Percentiles rank a stretch among this genome's conserved stretches.
These are phyloP conservation scores for Cruciata laevipes DNA, from an alignment of 257 asterid genomes.

Conservation along the genomic window DNA sequence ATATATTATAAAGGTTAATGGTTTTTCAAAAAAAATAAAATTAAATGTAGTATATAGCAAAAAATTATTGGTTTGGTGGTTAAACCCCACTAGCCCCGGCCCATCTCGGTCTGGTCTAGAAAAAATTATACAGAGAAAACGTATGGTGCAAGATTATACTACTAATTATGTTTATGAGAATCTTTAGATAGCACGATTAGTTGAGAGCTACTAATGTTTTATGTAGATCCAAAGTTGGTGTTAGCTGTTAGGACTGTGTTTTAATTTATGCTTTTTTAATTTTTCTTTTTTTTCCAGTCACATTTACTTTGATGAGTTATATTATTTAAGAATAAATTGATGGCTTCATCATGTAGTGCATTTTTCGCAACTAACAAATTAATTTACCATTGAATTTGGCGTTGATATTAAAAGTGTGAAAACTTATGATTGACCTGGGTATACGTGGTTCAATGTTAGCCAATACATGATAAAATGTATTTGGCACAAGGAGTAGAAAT, in stretches of 20 bases:
- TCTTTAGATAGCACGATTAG: not conserved
- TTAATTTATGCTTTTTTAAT: too few relatives aligned
- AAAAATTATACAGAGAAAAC: not conserved
- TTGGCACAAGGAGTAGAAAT: too few relatives aligned
- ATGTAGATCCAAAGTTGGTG: not conserved
- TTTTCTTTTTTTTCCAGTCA: not conserved
- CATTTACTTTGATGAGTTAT: not conserved
- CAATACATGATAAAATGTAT: too few relatives aligned
- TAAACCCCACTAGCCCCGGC: conserved; percentile 2
- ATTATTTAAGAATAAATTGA: too few relatives aligned
- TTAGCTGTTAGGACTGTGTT: not conserved
- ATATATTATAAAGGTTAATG: too few relatives aligned
- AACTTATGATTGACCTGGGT: too few relatives aligned
- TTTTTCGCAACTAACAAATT: not conserved
- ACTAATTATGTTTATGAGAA: not conserved
- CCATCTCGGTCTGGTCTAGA: not conserved
- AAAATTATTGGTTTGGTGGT: not conserved
- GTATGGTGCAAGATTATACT: not conserved
- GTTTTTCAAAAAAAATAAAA: too few relatives aligned
- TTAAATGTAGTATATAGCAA: not conserved
- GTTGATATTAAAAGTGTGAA: too few relatives aligned
- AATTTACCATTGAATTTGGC: not conserved
- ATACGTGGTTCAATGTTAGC: too few relatives aligned
- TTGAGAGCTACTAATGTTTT: too few relatives aligned
- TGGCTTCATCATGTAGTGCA: not conserved